Evolutionary conservation across 495 filamentous ascomycete genomes (phyloP).

Genomic region (Trichoderma reesei): DNA sequence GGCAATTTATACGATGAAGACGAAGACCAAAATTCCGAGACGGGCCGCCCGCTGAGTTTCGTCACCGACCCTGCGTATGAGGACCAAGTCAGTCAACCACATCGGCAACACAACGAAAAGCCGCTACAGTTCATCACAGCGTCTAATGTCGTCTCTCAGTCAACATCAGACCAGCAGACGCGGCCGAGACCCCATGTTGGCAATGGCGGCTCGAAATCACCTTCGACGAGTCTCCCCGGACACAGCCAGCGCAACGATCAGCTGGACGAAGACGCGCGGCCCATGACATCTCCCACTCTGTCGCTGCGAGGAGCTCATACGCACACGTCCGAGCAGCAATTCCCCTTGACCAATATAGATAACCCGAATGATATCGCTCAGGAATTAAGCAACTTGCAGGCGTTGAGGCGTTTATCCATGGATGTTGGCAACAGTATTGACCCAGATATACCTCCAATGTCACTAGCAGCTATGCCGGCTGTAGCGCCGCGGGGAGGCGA

Average conservation of each 20-base stretch:
- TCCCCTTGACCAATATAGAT: slow-evolving; percentile 85
- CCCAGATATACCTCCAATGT: slow-evolving; percentile 74
- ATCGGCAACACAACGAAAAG: neutral
- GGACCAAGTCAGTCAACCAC: slow-evolving; percentile 19
- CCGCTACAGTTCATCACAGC: neutral
- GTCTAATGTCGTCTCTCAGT: neutral
- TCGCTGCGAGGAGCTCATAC: slow-evolving; percentile 45
- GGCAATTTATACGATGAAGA: slow-evolving; percentile 90
- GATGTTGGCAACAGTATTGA: slow-evolving; percentile 85
- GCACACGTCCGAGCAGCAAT: slow-evolving; percentile 64
- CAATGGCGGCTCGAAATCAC: neutral
- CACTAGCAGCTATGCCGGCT: slow-evolving; percentile 54
- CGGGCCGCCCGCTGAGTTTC: slow-evolving; percentile 39
- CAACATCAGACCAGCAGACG: neutral
- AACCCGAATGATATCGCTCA: slow-evolving; percentile 87
- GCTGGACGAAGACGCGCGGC: slow-evolving; percentile 34
- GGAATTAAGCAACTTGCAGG: slow-evolving; percentile 90
- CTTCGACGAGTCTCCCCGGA: neutral
- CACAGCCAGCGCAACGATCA: slow-evolving; percentile 33
- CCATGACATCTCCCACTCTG: slow-evolving; percentile 47
- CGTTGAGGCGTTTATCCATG: slow-evolving; percentile 96
- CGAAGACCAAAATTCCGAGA: slow-evolving; percentile 40
- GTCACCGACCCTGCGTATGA: slow-evolving; percentile 32
- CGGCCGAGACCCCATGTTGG: neutral
- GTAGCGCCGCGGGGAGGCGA: slow-evolving; percentile 65